Base-by-base conservation (phyloP, 208 protist species). In the Crithidia bombi region DNA sequence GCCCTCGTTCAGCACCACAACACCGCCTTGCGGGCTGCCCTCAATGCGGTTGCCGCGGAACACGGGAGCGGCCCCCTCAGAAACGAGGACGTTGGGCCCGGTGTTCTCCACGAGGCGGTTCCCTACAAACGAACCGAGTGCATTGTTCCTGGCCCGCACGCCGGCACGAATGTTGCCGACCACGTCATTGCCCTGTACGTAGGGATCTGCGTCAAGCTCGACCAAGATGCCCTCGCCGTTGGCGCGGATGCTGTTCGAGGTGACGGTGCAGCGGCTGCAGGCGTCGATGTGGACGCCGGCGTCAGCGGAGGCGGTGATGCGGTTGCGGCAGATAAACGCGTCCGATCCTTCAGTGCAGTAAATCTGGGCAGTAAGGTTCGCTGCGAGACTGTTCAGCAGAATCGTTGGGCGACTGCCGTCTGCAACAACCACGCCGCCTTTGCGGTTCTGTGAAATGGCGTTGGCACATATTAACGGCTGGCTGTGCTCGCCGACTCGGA, bases 161-260 rank as follows among this genome's bases (percentile, higher is more conserved):
- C 87, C 85, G 28, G 69, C 69, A 5, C 78, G 59, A 6, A 78
- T 7, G 66, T 78, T 90, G 38, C 62, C 62, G 5, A 65, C 41
- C 38, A 93, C 87, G 39, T 73, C 65, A 36, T 96, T 96, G 44
- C 65, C 66, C 52, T 73, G 47, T 19, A 96, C 75, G 54, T 80
- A 81, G 5, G 91, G 91, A 62, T 96, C 91, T 7, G 83, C 85
- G 72, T 92, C 89, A 36, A 89, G 74, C 38, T 94, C 87, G 3
- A 93, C 73, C n/a, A 92, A 41, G 47, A 96, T 79, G 41, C 91
- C 89, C 33, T 83, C 70, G 6, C 74, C 84, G 74, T 92, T 91
- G 15, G 46, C n/a, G 26, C 38, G 39, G 39, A 93, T 83, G 32
- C 62, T 73, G 62, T 94, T 96, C 23, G 71, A 41, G 21, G 85